Evolutionary conservation across 495 filamentous ascomycete genomes (phyloP), one percentile per base, ranked within the genome.

Genomic region (Ascodesmis nigricans): DNA sequence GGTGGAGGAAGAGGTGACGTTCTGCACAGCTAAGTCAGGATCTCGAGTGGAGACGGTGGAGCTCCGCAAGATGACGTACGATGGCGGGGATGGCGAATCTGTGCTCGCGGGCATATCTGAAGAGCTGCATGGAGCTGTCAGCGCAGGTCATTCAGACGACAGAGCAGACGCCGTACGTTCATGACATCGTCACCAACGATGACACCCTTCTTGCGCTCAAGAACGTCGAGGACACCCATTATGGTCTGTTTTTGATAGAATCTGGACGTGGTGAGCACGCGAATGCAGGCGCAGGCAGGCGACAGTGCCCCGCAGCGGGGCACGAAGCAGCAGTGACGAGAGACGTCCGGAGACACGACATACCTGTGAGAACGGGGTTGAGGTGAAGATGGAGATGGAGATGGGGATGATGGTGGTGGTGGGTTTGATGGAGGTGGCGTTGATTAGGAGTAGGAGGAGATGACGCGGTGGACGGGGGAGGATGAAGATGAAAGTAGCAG

Each of bases 41-140:
- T 28, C 20, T 16, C 6, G n/a, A 15, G 10, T 29, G 15, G 9
- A 29, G 22, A 11, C 18, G 25, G 20, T 21, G 3, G 14, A n/a
- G 21, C 13, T n/a, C 24, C 26, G 22, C 2, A 9, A 16, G 16
- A 18, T n/a, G 16, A 67, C 68, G 58, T 58, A 76, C 75, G 55
- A 93, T 83, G 55, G 75, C 76, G 38, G 87, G 87, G 42, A 95
- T 79, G 52, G 87, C 84, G 46, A 78, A 93, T 23, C 70, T 56
- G 39, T 84, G 63, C 63, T 87, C 67, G 51, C 82, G 71, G 31
- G 75, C 75, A 55, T 91, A 76, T 53, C 75, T 66, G 65, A 92
- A 90, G 45, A 90, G 76, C 61, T 66, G 31, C 35, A 29, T 23
- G 25, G 24, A 15, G 2, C 26, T 24, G 8, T 18, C 18, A 34